Evolutionary conservation across 352 stramenopile species (phyloP).

Genomic region (Phytophthora boehmeriae): DNA sequence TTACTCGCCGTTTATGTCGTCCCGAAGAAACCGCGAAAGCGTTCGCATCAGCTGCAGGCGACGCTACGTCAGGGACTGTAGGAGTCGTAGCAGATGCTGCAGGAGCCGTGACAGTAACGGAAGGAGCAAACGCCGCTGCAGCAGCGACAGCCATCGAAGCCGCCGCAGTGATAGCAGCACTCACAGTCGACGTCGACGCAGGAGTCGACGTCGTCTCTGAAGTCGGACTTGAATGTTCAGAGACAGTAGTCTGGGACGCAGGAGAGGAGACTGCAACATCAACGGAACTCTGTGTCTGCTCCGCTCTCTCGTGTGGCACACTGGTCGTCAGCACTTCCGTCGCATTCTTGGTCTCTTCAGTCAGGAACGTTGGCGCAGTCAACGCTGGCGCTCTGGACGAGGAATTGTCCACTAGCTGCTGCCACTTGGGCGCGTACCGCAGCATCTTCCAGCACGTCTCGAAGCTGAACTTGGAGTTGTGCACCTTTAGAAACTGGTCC

Average conservation of each 20-base stretch:
- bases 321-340: too few relatives aligned
- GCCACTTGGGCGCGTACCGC: conserved; percentile 68
- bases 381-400: conserved; percentile 30
- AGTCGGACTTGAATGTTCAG: background rate
- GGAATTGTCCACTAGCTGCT: conserved; percentile 61
- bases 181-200: background rate
- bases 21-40: conserved; percentile 1
- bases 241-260: too few relatives aligned
- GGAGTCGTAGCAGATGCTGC: conserved; percentile 10
- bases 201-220: background rate
- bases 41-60: conserved; percentile 9
- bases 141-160: conserved; percentile 3
- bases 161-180: background rate
- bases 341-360: background rate
- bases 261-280: too few relatives aligned
- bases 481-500: conserved; percentile 51
- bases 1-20: conserved; percentile 21
- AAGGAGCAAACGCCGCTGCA: conserved; percentile 1
- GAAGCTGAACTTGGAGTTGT: conserved; percentile 70
- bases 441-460: conserved; percentile 74
- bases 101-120: too few relatives aligned
- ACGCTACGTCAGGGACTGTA: conserved; percentile 12
- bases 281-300: too few relatives aligned
- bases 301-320: too few relatives aligned
- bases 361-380: conserved; percentile 3